Percentiles rank a stretch among this genome's conserved stretches.
These are phyloP conservation scores for Rhynchospora breviuscula DNA, from an alignment of 176 grass and related monocot species.

Conservation along the genomic window DNA sequence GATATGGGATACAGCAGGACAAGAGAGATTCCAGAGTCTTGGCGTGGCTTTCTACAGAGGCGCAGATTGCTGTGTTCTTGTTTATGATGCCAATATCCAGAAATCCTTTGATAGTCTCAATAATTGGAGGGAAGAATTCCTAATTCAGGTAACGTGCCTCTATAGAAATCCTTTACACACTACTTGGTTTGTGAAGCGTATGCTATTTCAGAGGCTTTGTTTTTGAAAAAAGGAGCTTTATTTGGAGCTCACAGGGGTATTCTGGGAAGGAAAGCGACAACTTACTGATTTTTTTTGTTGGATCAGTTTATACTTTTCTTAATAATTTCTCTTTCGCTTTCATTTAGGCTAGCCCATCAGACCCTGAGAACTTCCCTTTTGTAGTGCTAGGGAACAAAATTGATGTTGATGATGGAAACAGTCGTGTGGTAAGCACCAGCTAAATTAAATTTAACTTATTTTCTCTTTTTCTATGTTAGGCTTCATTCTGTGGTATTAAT, in stretches of 20 bases:
- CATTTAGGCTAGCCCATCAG: constrained; percentile 69
- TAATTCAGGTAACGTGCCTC: constrained; percentile 56
- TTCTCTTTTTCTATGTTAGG: background rate
- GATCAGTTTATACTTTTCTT: background rate
- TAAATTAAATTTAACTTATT: background rate
- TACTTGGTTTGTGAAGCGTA: background rate
- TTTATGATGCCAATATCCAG: constrained; percentile 80
- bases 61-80: constrained; percentile 84
- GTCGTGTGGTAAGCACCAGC: constrained; percentile 49
- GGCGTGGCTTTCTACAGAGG: constrained; percentile 88
- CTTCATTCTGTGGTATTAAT: constrained; percentile 19
- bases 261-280: background rate
- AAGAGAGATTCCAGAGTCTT: constrained; percentile 84
- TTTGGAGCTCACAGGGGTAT: background rate
- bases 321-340: background rate
- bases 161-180: background rate
- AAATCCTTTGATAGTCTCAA: constrained; percentile 90
- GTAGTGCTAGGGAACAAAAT: constrained; percentile 85
- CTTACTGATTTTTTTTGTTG: background rate
- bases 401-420: constrained; percentile 65
- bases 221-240: background rate
- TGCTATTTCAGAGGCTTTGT: background rate
- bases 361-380: constrained; percentile 86
- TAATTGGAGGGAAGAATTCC: constrained; percentile 90
- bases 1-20: constrained; percentile 91